phyloP scores from a whole-genome alignment of 352 stramenopile species.

The Blastocystis sp. region DNA sequence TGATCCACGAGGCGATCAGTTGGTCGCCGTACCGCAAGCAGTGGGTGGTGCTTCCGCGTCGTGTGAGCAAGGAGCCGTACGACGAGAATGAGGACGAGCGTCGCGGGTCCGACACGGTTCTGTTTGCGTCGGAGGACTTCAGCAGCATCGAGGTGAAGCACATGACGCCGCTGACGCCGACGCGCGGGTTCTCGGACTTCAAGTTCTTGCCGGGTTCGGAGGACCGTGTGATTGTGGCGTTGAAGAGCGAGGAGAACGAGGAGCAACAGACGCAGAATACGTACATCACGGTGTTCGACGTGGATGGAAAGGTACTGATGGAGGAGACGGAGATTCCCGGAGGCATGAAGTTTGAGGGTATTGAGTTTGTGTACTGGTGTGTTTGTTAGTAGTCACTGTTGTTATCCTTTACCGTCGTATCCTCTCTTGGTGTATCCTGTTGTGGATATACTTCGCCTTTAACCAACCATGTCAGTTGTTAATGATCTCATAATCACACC shows the following conservation, averaged over 20 bases:
- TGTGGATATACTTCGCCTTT: too few species aligned
- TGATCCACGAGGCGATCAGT: slow-evolving; percentile 93
- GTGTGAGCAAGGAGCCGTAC: slow-evolving; percentile 83
- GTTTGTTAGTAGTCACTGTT: background rate
- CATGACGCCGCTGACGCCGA: slow-evolving; percentile 69
- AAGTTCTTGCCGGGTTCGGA: slow-evolving; percentile 79
- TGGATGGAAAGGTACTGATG: slow-evolving; percentile 76
- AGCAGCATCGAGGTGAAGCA: slow-evolving; percentile 70
- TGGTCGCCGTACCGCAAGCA: slow-evolving; percentile 82
- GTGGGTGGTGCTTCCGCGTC: slow-evolving; percentile 90
- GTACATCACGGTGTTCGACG: slow-evolving; percentile 78
- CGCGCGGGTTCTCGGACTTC: slow-evolving; percentile 82
- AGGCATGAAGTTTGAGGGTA: slow-evolving; percentile 78
- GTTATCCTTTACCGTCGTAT: too few species aligned
- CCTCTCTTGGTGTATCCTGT: too few species aligned
- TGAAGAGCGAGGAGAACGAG: slow-evolving; percentile 82
- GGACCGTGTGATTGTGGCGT: slow-evolving; percentile 78
- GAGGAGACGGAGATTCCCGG: slow-evolving; percentile 78
- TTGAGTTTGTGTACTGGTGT: slow-evolving; percentile 67
- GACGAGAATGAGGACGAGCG: slow-evolving; percentile 86
- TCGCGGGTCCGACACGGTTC: slow-evolving; percentile 75
- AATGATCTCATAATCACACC: too few species aligned
- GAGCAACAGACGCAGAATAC: slow-evolving; percentile 68
- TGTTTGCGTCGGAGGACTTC: slow-evolving; percentile 78
- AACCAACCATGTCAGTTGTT: background rate